Evolutionary conservation across 2,329 filamentous ascomycete species (phyloP), one percentile per base, ranked within the genome.

Genomic region (Colletotrichum magnum): DNA sequence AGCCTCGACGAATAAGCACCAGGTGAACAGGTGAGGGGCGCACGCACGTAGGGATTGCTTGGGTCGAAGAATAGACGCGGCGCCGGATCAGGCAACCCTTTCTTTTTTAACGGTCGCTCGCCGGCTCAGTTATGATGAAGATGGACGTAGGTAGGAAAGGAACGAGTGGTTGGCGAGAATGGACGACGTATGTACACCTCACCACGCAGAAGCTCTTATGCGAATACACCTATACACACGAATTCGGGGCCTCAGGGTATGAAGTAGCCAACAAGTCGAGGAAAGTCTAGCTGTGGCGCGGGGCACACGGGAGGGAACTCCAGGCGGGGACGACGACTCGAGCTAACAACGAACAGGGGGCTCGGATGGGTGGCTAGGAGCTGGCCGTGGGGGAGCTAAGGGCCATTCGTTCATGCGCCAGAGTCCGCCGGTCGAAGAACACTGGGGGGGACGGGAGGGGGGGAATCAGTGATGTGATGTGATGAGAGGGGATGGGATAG

Each of bases 201-300:
- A 67, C 39, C 39, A n/a, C 60, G 53, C 51, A 66, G 63, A 58
- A 61, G 24, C 60, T 26, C 50, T 21, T 28, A 39, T 39, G 50
- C 63, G 50, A 66, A 69, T 53, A 65, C 67, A 61, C 51, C 63
- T 69, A 69, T 67, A 69, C 48, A 65, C 67, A 61, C 51, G 67
- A 67, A 69, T 67, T 32, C 56, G 62, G 59, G 52, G 50, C 43
- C 56, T 50, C 48, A 56, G 24, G 54, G 61, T 50, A 69, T 61
- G 45, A 57, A 52, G 56, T 48, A 66, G 51, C 18, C n/a, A 50
- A 52, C n/a, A 50, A 52, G 56, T 60, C 63, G 45, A 45, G 56
- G 47, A 60, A 36, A 43, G 58, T 50, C 43, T 41, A 51, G 43
- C 45, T 47, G 61, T 69, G 66, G 54, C 66, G 61, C 50, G 61